phyloP scores from a whole-genome alignment of 345 rosid species.

The Fremontodendron californicum region DNA sequence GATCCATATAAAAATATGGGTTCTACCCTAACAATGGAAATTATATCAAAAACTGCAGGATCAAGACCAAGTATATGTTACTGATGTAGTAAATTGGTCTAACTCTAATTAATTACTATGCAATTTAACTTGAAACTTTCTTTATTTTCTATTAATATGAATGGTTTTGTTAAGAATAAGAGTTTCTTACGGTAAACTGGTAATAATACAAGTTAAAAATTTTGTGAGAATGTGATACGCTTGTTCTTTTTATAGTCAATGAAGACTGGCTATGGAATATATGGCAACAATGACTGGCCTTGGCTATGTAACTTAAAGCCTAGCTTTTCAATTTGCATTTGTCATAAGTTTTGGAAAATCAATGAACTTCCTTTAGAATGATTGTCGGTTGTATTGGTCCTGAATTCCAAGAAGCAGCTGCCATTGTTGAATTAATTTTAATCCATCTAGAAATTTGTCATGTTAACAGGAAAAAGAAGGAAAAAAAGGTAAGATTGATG shows the following conservation, averaged over 20 bases:
- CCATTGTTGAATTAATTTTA: background rate
- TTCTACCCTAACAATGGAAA: background rate
- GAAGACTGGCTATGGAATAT: background rate
- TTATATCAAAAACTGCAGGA: background rate
- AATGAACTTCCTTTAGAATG: background rate
- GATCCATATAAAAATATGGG: background rate
- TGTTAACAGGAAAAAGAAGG: background rate
- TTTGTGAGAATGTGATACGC: background rate
- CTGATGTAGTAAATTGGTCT: background rate
- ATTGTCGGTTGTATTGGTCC: background rate
- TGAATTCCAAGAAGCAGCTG: constrained; percentile 14
- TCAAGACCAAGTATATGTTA: background rate
- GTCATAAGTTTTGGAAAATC: background rate
- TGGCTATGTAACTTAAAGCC: background rate
- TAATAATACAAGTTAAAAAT: background rate
- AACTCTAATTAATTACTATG: background rate
- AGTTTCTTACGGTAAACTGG: background rate
- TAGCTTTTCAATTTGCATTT: background rate
- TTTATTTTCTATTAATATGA: too few relatives aligned
- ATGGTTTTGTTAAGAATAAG: too few relatives aligned
- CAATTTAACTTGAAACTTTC: too few relatives aligned
- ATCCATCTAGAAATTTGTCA: background rate
- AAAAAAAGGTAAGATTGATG: background rate
- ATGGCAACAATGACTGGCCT: background rate
- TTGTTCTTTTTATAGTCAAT: background rate